Evolutionary conservation across 768 basidiomycete species (phyloP), one percentile per base, ranked within the genome.

Genomic region (Pleurotus citrinopileatus): DNA sequence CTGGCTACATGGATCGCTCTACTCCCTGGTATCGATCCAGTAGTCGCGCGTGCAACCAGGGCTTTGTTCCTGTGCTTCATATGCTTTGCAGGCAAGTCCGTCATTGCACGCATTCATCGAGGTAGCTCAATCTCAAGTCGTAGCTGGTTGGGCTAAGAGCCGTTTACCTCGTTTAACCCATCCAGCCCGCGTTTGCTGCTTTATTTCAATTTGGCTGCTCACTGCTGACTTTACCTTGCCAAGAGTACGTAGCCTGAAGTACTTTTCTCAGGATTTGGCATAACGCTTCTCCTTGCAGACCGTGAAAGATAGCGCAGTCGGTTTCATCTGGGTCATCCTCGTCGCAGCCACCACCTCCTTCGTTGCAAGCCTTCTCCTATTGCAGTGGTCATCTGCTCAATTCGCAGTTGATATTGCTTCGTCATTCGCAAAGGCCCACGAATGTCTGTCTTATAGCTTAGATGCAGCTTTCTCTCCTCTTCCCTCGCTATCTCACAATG

Each of bases 151-250:
- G 47, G 50, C 64, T n/a, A 77, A 77, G 58, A 80, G 79, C 54
- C 67, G 72, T 15, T 62, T 79, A 6, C 77, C 75, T 36, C 70
- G 77, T 15, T 61, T 80, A 17, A 72, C 71, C 25, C 56, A 75
- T 9, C 68, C 77, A 3, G 70, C 69, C 42, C 76, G 77, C 17
- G 77, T 79, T 44, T 70, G 73, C 8, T 75, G 74, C 55, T 78
- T 80, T 54, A 63, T 76, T n/a, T 72, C 75, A 1, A 69, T 78
- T 22, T 80, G 75, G 73, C 58, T 76, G 17, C 61, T 80, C 19
- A 78, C 78, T 3, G 62, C 58, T 8, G 60, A 76, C 45, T 59
- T 67, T 27, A 74, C 72, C 15, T 38, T 59, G 6, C 53, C 59
- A 3, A 61, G 64, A 15, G 75, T 77, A 59, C 46, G 70, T 61